Conservation (phyloP, 176 grass and related monocot genomes). For the Elymus sibiricus region DNA sequence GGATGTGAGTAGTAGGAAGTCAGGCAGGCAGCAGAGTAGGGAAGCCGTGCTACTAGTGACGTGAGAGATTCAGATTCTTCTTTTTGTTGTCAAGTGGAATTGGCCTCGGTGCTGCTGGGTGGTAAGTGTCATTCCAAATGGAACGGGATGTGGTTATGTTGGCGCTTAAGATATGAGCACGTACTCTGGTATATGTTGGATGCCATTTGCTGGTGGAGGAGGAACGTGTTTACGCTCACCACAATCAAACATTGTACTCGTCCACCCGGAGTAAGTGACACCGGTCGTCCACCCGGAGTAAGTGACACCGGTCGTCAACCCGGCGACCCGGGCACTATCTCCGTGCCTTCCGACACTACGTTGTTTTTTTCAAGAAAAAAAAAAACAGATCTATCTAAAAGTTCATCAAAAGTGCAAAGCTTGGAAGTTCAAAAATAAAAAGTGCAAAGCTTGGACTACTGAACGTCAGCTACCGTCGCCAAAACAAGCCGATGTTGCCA, state of each 20-base stretch:
- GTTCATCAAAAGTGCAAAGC: no score
- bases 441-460: no score
- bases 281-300: background rate
- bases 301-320: background rate
- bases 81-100: constrained; percentile 28
- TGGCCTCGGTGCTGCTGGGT: constrained; percentile 26
- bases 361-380: no score
- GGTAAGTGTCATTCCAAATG: background rate
- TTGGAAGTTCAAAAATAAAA: no score
- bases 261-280: no score
- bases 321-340: background rate
- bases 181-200: background rate
- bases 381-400: no score
- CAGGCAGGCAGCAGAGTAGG: constrained; percentile 10
- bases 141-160: constrained; percentile 16
- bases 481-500: no score
- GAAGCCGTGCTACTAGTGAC: background rate
- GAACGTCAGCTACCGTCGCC: no score
- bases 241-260: background rate
- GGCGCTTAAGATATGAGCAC: background rate
- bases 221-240: background rate
- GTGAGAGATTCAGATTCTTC: constrained; percentile 15
- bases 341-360: background rate
- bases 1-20: background rate
- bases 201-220: background rate